Conservation (phyloP, 1,284 basidiomycete genomes). For the Paramarasmius palmivorus region DNA sequence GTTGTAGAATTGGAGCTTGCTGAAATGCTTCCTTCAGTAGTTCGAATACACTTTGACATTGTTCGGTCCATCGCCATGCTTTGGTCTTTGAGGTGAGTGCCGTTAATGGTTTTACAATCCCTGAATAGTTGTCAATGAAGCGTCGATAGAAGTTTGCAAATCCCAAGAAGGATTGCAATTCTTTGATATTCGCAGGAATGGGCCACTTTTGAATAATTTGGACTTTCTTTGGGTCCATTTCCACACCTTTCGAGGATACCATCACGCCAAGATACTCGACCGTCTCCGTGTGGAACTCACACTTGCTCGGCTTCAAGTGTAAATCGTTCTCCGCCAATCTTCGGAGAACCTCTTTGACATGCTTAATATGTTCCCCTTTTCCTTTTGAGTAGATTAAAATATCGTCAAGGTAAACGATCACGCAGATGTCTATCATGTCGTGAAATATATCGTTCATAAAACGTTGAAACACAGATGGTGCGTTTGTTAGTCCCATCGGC, state of each 20-base stretch:
- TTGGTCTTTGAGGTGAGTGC: conserved; percentile 7
- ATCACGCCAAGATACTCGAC: conserved; percentile 2
- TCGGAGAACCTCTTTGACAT: conserved; percentile 31
- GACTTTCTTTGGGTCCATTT: conserved; percentile 7
- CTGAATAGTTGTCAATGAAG: conserved; percentile 30
- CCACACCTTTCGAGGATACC: not conserved
- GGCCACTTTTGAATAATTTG: conserved; percentile 8
- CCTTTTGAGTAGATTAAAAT: conserved; percentile 25
- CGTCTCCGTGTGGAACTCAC: conserved; percentile 28
- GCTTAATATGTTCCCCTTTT: conserved; percentile 16
- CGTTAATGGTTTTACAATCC: too few relatives aligned
- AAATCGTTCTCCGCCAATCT: conserved; percentile 29
- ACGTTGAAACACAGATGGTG: too few relatives aligned
- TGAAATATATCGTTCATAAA: too few relatives aligned
- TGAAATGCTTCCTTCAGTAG: conserved; percentile 12
- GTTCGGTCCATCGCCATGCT: conserved; percentile 1
- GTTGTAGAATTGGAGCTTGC: conserved; percentile 11
- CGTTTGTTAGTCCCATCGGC: too few relatives aligned
- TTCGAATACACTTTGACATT: conserved; percentile 10
- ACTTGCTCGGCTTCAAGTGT: conserved; percentile 38
- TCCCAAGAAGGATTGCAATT: conserved; percentile 10
- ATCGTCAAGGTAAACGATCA: conserved; percentile 34
- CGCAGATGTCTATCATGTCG: conserved; percentile 30
- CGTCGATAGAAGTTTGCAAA: conserved; percentile 11
- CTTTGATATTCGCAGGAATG: conserved; percentile 3